These are phyloP conservation scores for Chondrus crispus DNA, from an alignment of 23 red algal genomes.

Conservation along the genomic window DNA sequence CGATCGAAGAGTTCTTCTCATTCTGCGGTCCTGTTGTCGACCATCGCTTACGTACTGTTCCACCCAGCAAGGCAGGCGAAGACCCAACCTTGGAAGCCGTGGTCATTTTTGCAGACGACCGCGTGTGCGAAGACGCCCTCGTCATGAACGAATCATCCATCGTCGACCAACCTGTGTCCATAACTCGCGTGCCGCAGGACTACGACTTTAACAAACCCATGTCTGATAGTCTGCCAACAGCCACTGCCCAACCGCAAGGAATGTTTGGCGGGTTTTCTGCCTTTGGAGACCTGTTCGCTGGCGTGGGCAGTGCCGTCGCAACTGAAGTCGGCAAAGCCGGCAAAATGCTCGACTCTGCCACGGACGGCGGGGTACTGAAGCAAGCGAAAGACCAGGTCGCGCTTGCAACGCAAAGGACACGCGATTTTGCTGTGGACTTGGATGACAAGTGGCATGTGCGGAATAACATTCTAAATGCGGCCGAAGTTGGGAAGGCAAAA, in stretches of 20 bases:
- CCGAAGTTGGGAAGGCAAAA: constrained; percentile 36
- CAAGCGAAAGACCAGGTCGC: constrained; percentile 57
- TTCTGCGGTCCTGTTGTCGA: constrained; percentile 40
- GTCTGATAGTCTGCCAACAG: background rate
- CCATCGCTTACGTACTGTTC: constrained; percentile 43
- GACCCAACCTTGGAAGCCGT: constrained; percentile 28
- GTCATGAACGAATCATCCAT: constrained; percentile 67
- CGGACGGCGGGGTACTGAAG: constrained; percentile 54
- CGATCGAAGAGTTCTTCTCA: constrained; percentile 73
- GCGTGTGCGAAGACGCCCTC: constrained; percentile 22
- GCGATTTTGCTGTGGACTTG: constrained; percentile 46
- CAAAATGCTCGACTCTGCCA: constrained; percentile 34
- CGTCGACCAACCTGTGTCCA: constrained; percentile 47
- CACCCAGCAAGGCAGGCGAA: background rate
- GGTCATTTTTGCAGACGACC: constrained; percentile 48
- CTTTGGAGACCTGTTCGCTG: constrained; percentile 31
- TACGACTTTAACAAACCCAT: constrained; percentile 22
- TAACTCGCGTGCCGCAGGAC: constrained; percentile 29
- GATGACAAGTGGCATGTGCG: constrained; percentile 63
- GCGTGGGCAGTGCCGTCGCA: constrained; percentile 28
- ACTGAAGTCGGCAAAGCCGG: constrained; percentile 51
- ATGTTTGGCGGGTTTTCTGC: constrained; percentile 13
- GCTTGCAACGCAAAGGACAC: constrained; percentile 17
- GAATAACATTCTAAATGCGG: constrained; percentile 29
- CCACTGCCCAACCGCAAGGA: background rate